phyloP scores from a whole-genome alignment of 1,139 yeast genomes.

The Saccharomyces hybrid region DNA sequence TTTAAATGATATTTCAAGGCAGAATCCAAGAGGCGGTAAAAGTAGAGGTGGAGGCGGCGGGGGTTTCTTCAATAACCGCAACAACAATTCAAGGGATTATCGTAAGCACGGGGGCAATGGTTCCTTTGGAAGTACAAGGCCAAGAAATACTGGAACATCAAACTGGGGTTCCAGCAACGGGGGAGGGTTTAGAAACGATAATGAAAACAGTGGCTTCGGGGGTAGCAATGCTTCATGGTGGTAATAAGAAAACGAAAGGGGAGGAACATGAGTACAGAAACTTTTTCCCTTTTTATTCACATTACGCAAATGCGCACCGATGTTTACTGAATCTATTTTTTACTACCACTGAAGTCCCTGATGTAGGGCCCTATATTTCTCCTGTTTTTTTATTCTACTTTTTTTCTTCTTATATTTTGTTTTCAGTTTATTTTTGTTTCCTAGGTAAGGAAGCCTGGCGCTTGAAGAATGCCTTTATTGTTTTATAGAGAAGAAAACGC shows the following conservation, averaged over 20 bases:
- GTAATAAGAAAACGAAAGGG: neutral
- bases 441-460: too few relatives aligned
- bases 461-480: too few relatives aligned
- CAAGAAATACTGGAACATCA: slow-evolving; percentile 22
- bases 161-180: slow-evolving; percentile 9
- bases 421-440: too few relatives aligned
- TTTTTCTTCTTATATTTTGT: too few relatives aligned
- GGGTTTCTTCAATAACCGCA: slow-evolving; percentile 22
- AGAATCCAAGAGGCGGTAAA: slow-evolving; percentile 54
- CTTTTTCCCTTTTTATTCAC: too few relatives aligned
- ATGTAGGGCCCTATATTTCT: too few relatives aligned
- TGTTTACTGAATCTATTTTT: too few relatives aligned
- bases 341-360: too few relatives aligned
- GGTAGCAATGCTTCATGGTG: slow-evolving; percentile 23
- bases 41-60: slow-evolving; percentile 43
- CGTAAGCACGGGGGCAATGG: slow-evolving; percentile 39
- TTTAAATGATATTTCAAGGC: slow-evolving; percentile 72
- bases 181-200: slow-evolving; percentile 10
- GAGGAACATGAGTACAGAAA: too few relatives aligned
- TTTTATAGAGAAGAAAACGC: too few relatives aligned
- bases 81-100: slow-evolving; percentile 42
- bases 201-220: slow-evolving; percentile 28
- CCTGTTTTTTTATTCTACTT: too few relatives aligned
- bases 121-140: slow-evolving; percentile 27
- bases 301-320: too few relatives aligned